Conservation (phyloP, 202 grass and related monocot species). For the Saccharum hybrid region DNA sequence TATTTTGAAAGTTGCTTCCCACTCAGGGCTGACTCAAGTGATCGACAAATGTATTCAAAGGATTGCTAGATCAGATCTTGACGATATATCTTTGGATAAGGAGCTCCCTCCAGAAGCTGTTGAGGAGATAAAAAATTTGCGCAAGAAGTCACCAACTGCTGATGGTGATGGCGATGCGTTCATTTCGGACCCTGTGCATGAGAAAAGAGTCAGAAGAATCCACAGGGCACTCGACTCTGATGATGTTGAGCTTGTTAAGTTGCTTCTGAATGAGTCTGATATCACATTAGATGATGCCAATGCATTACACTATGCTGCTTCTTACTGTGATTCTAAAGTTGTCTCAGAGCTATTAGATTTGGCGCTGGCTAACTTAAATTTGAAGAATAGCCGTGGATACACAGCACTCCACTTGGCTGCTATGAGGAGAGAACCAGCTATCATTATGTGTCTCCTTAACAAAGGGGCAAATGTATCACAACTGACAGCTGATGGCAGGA, state of each 20-base stretch:
- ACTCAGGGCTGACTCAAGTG: constrained; percentile 61
- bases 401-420: constrained; percentile 91
- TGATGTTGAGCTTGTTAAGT: constrained; percentile 97
- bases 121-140: constrained; percentile 62
- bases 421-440: constrained; percentile 87
- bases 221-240: constrained; percentile 90
- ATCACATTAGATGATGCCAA: constrained; percentile 89
- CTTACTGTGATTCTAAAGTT: constrained; percentile 94
- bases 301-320: constrained; percentile 83
- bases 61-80: constrained; percentile 84
- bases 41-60: constrained; percentile 77
- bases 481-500: constrained; percentile 71
- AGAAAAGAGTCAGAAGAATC: constrained; percentile 86
- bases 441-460: constrained; percentile 82
- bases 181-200: constrained; percentile 56
- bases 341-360: constrained; percentile 80
- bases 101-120: constrained; percentile 65
- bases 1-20: constrained; percentile 79
- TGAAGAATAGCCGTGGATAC: constrained; percentile 80
- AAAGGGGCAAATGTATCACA: constrained; percentile 72
- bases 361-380: constrained; percentile 74
- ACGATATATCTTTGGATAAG: constrained; percentile 79
- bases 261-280: constrained; percentile 91
- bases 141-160: constrained; percentile 49
- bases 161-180: constrained; percentile 40